phyloP scores from a whole-genome alignment of 2,329 filamentous ascomycete genomes.

The Epicoccum nigrum region DNA sequence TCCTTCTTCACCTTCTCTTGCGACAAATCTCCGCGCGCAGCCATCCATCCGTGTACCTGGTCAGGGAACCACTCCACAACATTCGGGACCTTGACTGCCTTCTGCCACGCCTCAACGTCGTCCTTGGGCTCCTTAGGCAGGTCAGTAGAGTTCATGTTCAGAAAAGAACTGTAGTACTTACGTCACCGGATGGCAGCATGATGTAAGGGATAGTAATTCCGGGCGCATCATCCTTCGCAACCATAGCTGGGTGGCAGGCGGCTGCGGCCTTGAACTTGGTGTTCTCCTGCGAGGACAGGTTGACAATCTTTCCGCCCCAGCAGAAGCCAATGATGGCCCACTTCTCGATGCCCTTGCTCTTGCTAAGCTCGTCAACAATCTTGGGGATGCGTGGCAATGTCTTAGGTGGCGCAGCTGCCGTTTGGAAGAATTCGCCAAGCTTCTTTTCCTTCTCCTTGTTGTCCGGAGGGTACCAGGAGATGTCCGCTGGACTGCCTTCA shows the following conservation, averaged over 20 bases:
- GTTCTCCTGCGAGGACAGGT: slow-evolving; percentile 57
- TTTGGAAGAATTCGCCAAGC: slow-evolving; percentile 64
- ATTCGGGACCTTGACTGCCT: slow-evolving; percentile 55
- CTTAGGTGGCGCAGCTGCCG: slow-evolving; percentile 62
- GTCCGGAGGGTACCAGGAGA: slow-evolving; percentile 66
- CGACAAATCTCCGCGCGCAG: slow-evolving; percentile 54
- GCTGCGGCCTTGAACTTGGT: slow-evolving; percentile 64
- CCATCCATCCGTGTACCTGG: slow-evolving; percentile 56
- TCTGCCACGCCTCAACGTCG: slow-evolving; percentile 57
- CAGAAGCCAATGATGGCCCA: slow-evolving; percentile 68
- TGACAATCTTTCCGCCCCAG: slow-evolving; percentile 65
- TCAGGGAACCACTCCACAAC: slow-evolving; percentile 56
- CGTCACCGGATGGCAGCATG: slow-evolving; percentile 62
- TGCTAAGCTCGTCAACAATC: slow-evolving; percentile 61
- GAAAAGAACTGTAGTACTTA: not conserved
- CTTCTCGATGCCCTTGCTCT: slow-evolving; percentile 55
- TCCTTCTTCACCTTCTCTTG: slow-evolving; percentile 56
- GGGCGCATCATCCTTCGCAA: slow-evolving; percentile 63
- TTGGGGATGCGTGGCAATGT: slow-evolving; percentile 62
- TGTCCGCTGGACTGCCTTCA: slow-evolving; percentile 71
- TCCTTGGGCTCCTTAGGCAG: slow-evolving; percentile 54
- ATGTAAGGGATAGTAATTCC: slow-evolving; percentile 63
- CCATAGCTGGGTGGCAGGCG: slow-evolving; percentile 65
- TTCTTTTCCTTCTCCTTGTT: slow-evolving; percentile 66
- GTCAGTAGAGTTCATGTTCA: not conserved